Conservation (phyloP, 768 basidiomycete genomes). For the Termitomyces sp. region DNA sequence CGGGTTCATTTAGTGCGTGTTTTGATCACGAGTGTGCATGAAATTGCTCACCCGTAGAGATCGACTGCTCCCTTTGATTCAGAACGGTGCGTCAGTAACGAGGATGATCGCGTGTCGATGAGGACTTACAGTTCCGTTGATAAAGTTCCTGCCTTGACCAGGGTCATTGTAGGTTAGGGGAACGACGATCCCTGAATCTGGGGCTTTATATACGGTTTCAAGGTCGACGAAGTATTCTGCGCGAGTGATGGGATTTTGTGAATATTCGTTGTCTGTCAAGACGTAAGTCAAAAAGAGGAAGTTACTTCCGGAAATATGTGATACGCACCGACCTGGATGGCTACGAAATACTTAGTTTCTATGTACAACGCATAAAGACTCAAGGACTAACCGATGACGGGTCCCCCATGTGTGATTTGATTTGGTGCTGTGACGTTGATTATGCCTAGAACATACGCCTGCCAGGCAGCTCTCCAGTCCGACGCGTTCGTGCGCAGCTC, state of each 20-base stretch:
- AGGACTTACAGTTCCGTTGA: slow-evolving; percentile 58
- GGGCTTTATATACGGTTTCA: slow-evolving; percentile 40
- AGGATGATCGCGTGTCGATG: background rate
- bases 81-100: background rate
- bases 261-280: slow-evolving; percentile 67
- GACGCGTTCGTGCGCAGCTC: slow-evolving; percentile 68
- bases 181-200: slow-evolving; percentile 53
- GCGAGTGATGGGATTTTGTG: slow-evolving; percentile 38
- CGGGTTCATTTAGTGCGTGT: background rate
- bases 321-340: slow-evolving; percentile 48
- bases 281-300: background rate
- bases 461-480: slow-evolving; percentile 69
- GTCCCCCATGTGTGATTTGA: slow-evolving; percentile 69
- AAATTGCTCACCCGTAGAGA: slow-evolving; percentile 53
- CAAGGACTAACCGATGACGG: slow-evolving; percentile 56
- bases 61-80: slow-evolving; percentile 59
- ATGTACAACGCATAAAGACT: background rate
- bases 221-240: slow-evolving; percentile 63
- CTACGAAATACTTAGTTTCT: slow-evolving; percentile 20
- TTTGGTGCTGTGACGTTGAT: slow-evolving; percentile 55
- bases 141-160: slow-evolving; percentile 50
- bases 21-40: background rate
- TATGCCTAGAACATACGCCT: slow-evolving; percentile 63
- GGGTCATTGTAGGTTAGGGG: slow-evolving; percentile 77
- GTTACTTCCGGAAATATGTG: background rate